phyloP scores from a whole-genome alignment of 1,284 basidiomycete species.

The Coriolopsis trogii region DNA sequence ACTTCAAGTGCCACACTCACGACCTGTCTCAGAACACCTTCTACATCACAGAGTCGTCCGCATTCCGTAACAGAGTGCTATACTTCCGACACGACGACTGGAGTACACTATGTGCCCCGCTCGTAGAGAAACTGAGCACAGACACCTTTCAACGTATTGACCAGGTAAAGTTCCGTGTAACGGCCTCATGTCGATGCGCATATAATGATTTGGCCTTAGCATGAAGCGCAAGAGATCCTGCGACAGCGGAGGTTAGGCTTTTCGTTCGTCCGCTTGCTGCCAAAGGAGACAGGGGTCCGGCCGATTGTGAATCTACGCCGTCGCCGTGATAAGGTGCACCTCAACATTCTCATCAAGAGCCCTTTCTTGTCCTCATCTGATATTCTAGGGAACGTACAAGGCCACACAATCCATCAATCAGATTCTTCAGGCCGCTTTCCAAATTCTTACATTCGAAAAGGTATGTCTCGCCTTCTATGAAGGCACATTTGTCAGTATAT shows the following conservation, averaged over 20 bases:
- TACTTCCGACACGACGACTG: constrained; percentile 98
- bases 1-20: not conserved
- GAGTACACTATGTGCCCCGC: constrained; percentile 80
- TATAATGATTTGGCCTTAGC: constrained; percentile 47
- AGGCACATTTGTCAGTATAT: not conserved
- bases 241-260: constrained; percentile 76
- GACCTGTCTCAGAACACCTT: constrained; percentile 74
- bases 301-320: constrained; percentile 93
- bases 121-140: constrained; percentile 71
- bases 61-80: constrained; percentile 83
- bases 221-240: constrained; percentile 65
- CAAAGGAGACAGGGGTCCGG: constrained; percentile 93
- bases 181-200: too few species aligned
- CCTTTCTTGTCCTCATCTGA: not conserved
- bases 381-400: constrained; percentile 2
- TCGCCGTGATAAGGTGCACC: constrained; percentile 47
- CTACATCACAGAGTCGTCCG: constrained; percentile 92
- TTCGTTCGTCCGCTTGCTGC: constrained; percentile 87
- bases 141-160: constrained; percentile 69
- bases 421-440: constrained; percentile 81
- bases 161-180: constrained; percentile 41
- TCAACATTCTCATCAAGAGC: not conserved
- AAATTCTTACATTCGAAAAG: constrained; percentile 87
- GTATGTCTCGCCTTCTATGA: constrained; percentile 39
- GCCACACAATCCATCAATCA: constrained; percentile 78